A percentile compares a stretch with the other conserved stretches of the same genome.
These are phyloP conservation scores for Avena atlantica DNA, from an alignment of 176 grass and related monocot genomes.

Conservation along the genomic window DNA sequence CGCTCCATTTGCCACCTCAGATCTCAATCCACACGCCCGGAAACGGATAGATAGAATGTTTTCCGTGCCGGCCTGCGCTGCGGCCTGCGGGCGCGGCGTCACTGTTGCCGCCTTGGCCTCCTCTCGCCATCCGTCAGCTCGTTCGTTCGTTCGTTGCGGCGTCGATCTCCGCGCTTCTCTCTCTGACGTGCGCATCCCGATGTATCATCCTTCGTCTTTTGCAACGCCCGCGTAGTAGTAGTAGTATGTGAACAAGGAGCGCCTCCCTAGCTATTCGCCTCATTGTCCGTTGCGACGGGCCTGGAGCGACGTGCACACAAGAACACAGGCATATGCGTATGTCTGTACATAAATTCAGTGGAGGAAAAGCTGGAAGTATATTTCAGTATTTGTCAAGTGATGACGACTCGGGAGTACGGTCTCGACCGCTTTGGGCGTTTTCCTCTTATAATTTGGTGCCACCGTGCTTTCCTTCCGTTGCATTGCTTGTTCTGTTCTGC, in stretches of 20 bases:
- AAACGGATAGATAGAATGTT: conserved; percentile 2
- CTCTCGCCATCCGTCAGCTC: not conserved
- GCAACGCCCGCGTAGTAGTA: not conserved
- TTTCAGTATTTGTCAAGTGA: not conserved
- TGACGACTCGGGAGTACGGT: not conserved
- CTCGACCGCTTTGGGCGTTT: conserved; percentile 11
- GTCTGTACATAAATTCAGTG: not conserved
- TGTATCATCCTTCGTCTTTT: not conserved
- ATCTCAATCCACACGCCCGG: too few relatives aligned
- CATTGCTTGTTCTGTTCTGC: not conserved
- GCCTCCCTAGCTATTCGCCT: not conserved
- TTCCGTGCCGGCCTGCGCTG: not conserved
- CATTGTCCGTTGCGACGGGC: conserved; percentile 6
- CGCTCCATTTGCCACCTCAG: not conserved
- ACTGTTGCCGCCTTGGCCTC: not conserved
- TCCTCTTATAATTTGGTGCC: not conserved
- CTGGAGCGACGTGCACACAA: not conserved
- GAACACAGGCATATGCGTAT: not conserved
- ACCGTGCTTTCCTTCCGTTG: not conserved
- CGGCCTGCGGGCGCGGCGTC: conserved; percentile 42
- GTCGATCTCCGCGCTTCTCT: not conserved
- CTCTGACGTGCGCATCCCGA: conserved; percentile 3
- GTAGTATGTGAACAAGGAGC: not conserved
- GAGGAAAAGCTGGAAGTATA: not conserved
- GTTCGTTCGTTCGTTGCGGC: not conserved